These are phyloP conservation scores for Sistotremastrum niveocremeum DNA, from an alignment of 768 basidiomycete genomes.

Conservation along the genomic window DNA sequence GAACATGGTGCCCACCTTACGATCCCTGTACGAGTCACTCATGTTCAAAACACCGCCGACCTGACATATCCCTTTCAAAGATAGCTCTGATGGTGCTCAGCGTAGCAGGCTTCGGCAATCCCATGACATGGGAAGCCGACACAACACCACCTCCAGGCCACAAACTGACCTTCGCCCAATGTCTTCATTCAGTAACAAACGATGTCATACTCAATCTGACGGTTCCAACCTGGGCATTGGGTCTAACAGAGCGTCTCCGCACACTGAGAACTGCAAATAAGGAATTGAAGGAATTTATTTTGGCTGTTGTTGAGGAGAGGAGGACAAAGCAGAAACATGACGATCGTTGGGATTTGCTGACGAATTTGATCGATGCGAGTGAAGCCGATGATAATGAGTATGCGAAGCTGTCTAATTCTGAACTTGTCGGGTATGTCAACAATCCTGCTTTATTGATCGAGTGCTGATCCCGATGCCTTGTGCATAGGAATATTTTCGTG, in stretches of 20 bases:
- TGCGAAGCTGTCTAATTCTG: slow-evolving; percentile 26
- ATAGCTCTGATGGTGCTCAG: no score
- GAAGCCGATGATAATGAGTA: slow-evolving; percentile 20
- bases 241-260: slow-evolving; percentile 20
- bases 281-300: slow-evolving; percentile 14
- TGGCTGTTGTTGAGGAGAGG: slow-evolving; percentile 16
- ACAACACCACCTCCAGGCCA: no score
- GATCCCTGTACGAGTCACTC: no score
- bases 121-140: no score
- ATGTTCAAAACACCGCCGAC: no score
- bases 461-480: background rate
- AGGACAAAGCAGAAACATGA: slow-evolving; percentile 19
- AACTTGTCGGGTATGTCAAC: slow-evolving; percentile 22
- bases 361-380: slow-evolving; percentile 36
- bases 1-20: background rate
- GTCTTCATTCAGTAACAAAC: slow-evolving; percentile 29
- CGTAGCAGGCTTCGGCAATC: no score
- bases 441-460: no score
- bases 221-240: slow-evolving; percentile 27
- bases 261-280: slow-evolving; percentile 12
- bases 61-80: no score
- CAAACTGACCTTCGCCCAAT: slow-evolving; percentile 35
- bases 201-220: slow-evolving; percentile 24
- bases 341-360: slow-evolving; percentile 38
- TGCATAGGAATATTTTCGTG: slow-evolving; percentile 23